These are phyloP conservation scores for Deinandra increscens DNA, from an alignment of 129 eudicot species.

Conservation along the genomic window DNA sequence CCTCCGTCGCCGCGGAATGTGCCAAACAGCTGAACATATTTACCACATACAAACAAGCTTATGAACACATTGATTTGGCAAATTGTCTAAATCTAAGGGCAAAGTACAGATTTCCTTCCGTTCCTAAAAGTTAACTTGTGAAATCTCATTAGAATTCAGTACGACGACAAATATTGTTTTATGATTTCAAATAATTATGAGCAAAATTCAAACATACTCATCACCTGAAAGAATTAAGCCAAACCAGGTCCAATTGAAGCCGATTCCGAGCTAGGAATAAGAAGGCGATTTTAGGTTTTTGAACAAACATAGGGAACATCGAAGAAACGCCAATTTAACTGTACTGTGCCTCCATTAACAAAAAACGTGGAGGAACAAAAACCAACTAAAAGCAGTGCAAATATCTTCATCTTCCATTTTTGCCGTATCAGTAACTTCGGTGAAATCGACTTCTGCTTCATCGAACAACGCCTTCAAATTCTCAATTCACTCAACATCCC, in stretches of 20 bases:
- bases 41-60: too few species aligned
- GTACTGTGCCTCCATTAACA: constrained; percentile 57
- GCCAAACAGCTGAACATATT: too few species aligned
- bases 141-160: too few species aligned
- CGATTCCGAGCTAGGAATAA: constrained; percentile 86
- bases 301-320: constrained; percentile 37
- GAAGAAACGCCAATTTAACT: constrained; percentile 45
- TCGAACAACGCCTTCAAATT: constrained; percentile 20
- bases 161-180: too few species aligned
- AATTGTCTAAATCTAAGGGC: too few species aligned
- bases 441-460: constrained; percentile 60
- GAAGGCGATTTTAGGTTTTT: constrained; percentile 79
- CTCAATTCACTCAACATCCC: constrained; percentile 19
- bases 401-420: constrained; percentile 65
- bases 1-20: too few species aligned
- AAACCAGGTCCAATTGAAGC: constrained; percentile 73
- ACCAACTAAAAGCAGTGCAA: constrained; percentile 41
- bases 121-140: too few species aligned
- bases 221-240: constrained; percentile 89
- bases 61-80: too few species aligned
- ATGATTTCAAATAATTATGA: too few species aligned
- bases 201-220: too few species aligned
- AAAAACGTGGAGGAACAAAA: constrained; percentile 54
- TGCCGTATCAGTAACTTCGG: constrained; percentile 45
- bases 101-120: too few species aligned